phyloP scores from a whole-genome alignment of 2,329 filamentous ascomycete genomes.

The Orbilia javanica region DNA sequence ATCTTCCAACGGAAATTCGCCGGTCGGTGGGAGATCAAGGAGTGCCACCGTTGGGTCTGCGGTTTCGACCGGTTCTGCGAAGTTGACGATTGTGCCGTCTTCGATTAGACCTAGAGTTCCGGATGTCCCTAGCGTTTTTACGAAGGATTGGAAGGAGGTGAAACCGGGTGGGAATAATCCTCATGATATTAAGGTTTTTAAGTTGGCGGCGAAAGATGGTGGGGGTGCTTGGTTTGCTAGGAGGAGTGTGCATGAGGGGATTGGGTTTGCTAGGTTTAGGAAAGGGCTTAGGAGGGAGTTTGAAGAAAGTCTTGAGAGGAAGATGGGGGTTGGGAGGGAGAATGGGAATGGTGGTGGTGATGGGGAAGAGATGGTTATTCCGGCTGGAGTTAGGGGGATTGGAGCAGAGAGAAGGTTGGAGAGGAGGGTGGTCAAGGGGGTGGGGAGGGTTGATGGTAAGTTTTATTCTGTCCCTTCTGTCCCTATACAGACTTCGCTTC shows the following conservation, averaged over 20 bases:
- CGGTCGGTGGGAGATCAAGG: slow-evolving; percentile 17
- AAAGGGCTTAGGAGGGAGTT: slow-evolving; percentile 83
- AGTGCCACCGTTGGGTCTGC: slow-evolving; percentile 17
- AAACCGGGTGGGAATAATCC: slow-evolving; percentile 82
- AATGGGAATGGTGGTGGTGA: slow-evolving; percentile 15
- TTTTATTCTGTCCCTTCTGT: slow-evolving; percentile 16
- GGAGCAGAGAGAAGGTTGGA: slow-evolving; percentile 83
- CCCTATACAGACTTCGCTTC: not conserved
- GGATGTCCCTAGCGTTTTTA: slow-evolving; percentile 19
- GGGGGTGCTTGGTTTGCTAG: slow-evolving; percentile 91
- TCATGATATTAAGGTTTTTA: slow-evolving; percentile 81
- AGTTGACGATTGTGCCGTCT: slow-evolving; percentile 37
- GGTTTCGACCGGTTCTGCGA: not conserved
- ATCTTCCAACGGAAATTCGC: not conserved
- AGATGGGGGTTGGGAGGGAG: slow-evolving; percentile 29
- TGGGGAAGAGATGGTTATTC: slow-evolving; percentile 45
- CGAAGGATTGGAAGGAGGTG: slow-evolving; percentile 86
- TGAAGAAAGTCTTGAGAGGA: slow-evolving; percentile 61
- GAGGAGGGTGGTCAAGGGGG: slow-evolving; percentile 71
- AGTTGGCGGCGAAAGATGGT: slow-evolving; percentile 81
- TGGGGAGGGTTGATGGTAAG: slow-evolving; percentile 75
- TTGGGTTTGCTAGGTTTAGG: slow-evolving; percentile 83
- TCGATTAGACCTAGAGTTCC: slow-evolving; percentile 5
- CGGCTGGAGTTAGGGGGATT: slow-evolving; percentile 76
- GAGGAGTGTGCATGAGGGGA: slow-evolving; percentile 81